phyloP scores from a whole-genome alignment of 805 yeast species.

The Lipomyces yamadae region DNA sequence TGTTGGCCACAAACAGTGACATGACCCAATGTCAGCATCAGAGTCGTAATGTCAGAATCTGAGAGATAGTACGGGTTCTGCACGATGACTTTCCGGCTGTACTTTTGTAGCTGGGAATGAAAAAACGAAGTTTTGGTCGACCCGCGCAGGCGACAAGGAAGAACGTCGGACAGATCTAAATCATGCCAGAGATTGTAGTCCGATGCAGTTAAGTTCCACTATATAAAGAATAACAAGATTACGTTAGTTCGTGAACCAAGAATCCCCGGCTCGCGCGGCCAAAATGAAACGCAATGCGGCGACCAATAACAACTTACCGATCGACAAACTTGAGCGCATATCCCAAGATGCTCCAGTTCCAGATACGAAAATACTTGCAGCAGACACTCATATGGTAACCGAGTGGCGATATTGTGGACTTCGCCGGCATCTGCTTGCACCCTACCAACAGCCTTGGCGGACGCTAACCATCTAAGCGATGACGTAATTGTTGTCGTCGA shows the following conservation, averaged over 20 bases:
- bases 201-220: constrained; percentile 16
- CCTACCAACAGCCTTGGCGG: not conserved
- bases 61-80: constrained; percentile 16
- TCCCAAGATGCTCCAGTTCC: constrained; percentile 5
- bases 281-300: not conserved
- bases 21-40: not conserved
- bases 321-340: constrained; percentile 18
- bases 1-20: not conserved
- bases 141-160: constrained; percentile 7
- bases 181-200: constrained; percentile 11
- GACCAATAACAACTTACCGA: constrained; percentile 13
- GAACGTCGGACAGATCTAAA: constrained; percentile 9
- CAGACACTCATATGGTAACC: constrained; percentile 24
- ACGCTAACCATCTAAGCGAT: not conserved
- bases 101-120: not conserved
- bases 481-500: not conserved
- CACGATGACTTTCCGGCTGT: not conserved
- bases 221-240: not conserved
- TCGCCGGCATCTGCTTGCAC: not conserved
- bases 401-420: not conserved
- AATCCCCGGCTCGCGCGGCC: not conserved
- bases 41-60: constrained; percentile 8
- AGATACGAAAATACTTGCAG: constrained; percentile 15
- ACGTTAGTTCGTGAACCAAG: not conserved
- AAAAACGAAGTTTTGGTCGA: not conserved